Conservation (phyloP, 192 early-diverging fungal species). For the Linnemannia hyalina region DNA sequence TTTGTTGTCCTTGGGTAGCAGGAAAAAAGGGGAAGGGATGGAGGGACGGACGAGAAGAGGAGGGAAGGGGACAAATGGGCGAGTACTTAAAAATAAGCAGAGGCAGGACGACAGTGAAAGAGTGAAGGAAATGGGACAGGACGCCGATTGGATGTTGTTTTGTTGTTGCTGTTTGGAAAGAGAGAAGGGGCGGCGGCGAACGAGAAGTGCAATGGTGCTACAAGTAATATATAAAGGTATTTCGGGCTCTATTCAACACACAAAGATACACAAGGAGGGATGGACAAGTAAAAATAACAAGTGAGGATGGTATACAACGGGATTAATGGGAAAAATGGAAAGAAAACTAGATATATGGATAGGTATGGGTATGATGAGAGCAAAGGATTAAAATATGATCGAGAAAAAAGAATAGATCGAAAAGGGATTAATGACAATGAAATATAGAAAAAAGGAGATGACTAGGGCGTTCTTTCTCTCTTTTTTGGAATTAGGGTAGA, state of each 20-base stretch:
- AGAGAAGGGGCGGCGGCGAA: background rate
- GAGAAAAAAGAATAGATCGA: background rate
- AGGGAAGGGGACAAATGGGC: background rate
- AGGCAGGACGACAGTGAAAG: background rate
- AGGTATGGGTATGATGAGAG: background rate
- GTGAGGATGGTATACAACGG: background rate
- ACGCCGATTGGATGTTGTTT: background rate
- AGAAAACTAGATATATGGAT: background rate
- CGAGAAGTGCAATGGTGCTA: background rate
- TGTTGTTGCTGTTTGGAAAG: background rate
- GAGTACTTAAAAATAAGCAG: constrained; percentile 11
- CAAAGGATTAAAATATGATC: background rate
- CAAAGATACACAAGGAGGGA: background rate
- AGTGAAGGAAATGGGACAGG: background rate
- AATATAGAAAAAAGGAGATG: background rate
- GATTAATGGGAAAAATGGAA: background rate
- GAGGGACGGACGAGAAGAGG: background rate
- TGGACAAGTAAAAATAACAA: background rate
- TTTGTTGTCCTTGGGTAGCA: background rate
- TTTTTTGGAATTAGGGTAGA: background rate
- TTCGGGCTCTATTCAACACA: background rate
- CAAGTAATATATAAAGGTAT: background rate
- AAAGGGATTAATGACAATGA: background rate
- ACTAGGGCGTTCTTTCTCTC: background rate
- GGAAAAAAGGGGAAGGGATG: background rate